These are phyloP conservation scores for Geosmithia morbida DNA, from an alignment of 2,329 filamentous ascomycete genomes.

Conservation along the genomic window DNA sequence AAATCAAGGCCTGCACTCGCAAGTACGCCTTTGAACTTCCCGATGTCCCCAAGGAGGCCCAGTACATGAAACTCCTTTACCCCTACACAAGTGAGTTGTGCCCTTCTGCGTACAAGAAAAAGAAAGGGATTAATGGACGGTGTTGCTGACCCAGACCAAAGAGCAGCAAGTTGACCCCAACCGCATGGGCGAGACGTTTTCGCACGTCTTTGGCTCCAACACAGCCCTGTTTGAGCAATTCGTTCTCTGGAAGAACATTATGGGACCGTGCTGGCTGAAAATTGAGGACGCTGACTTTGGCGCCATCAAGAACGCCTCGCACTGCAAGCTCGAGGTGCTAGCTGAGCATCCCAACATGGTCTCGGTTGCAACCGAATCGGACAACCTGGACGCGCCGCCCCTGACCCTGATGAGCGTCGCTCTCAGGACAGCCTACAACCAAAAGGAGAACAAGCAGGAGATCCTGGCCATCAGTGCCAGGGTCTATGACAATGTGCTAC, in stretches of 20 bases:
- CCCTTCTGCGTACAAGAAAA: background rate
- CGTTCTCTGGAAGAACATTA: conserved; percentile 96
- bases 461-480: conserved; percentile 83
- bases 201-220: conserved; percentile 84
- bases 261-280: conserved; percentile 95
- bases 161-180: conserved; percentile 58
- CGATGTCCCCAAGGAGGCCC: conserved; percentile 71
- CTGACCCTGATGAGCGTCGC: conserved; percentile 93
- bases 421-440: conserved; percentile 76
- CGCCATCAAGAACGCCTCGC: conserved; percentile 79
- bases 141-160: conserved; percentile 10
- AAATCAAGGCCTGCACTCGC: conserved; percentile 77
- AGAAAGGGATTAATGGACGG: background rate
- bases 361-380: conserved; percentile 57
- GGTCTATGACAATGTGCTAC: conserved; percentile 78
- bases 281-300: conserved; percentile 77
- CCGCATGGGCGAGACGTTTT: conserved; percentile 73
- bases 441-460: conserved; percentile 91
- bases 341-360: conserved; percentile 68
- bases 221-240: conserved; percentile 96
- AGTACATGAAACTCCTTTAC: conserved; percentile 94
- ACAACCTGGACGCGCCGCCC: conserved; percentile 70
- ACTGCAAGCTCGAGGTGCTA: conserved; percentile 89
- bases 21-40: conserved; percentile 94
- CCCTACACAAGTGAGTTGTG: conserved; percentile 59